Conservation (phyloP, 768 basidiomycete species). For the Coprinopsis sp. region DNA sequence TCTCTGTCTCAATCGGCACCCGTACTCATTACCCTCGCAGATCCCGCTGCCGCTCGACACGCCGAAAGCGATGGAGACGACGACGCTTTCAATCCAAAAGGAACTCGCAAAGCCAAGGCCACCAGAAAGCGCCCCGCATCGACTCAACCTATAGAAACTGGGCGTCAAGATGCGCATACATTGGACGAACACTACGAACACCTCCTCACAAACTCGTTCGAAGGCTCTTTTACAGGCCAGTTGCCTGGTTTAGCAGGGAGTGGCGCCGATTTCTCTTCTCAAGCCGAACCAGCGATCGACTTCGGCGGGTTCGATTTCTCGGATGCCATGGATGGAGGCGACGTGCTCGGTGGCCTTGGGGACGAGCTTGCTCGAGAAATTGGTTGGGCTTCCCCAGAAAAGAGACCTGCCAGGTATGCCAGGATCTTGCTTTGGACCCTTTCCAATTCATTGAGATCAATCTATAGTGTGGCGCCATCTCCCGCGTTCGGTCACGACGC, state of each 20-base stretch:
- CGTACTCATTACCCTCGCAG: background rate
- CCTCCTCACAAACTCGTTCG: constrained; percentile 62
- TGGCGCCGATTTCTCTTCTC: constrained; percentile 50
- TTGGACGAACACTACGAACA: constrained; percentile 70
- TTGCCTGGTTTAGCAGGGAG: constrained; percentile 8
- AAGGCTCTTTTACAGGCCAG: constrained; percentile 46
- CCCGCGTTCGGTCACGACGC: background rate
- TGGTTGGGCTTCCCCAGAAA: constrained; percentile 54
- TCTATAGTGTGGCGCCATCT: background rate
- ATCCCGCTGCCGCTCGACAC: constrained; percentile 4
- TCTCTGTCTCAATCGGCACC: background rate
- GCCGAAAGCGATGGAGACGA: constrained; percentile 36
- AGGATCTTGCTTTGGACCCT: background rate
- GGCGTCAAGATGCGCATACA: constrained; percentile 53
- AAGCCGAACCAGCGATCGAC: constrained; percentile 41
- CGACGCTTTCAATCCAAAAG: constrained; percentile 44
- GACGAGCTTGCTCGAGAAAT: constrained; percentile 75
- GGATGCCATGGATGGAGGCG: constrained; percentile 54
- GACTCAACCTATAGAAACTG: constrained; percentile 34
- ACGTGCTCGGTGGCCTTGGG: constrained; percentile 42
- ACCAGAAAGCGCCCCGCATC: constrained; percentile 24
- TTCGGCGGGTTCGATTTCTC: constrained; percentile 49
- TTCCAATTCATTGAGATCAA: background rate
- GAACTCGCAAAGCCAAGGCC: constrained; percentile 16
- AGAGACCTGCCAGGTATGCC: constrained; percentile 15